Evolutionary conservation across 108 stramenopile genomes (phyloP).

Genomic region (Bacterosira constricta): DNA sequence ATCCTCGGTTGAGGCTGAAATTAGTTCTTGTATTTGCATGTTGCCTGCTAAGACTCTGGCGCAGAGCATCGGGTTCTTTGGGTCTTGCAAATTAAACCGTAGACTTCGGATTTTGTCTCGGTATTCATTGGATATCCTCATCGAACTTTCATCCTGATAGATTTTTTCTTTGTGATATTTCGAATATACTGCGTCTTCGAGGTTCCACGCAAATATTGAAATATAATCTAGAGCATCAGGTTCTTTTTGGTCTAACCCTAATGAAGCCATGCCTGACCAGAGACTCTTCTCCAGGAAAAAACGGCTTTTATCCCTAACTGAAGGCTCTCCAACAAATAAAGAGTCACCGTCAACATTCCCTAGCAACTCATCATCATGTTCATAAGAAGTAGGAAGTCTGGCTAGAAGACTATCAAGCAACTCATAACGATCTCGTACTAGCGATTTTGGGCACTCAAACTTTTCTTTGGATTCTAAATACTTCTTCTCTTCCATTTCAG

Average conservation of each 20-base stretch:
- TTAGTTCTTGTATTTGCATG: conserved; percentile 45
- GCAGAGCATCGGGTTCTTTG: conserved; percentile 65
- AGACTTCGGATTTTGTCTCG: conserved; percentile 60
- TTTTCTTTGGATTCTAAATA: conserved; percentile 15
- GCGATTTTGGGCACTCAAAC: conserved; percentile 27
- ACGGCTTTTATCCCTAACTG: conserved; percentile 56
- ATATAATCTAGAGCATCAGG: conserved; percentile 37
- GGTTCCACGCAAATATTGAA: conserved; percentile 63
- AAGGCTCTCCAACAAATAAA: conserved; percentile 11
- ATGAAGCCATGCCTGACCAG: conserved; percentile 44
- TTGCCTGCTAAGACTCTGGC: conserved; percentile 59
- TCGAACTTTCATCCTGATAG: too few species aligned
- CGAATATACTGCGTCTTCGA: conserved; percentile 62
- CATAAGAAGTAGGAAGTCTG: conserved; percentile 23
- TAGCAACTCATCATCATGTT: background rate
- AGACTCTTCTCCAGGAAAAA: conserved; percentile 50
- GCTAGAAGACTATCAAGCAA: conserved; percentile 59
- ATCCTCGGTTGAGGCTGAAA: conserved; percentile 64
- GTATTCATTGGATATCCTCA: conserved; percentile 43
- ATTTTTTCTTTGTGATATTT: conserved; percentile 29
- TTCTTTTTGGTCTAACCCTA: conserved; percentile 38
- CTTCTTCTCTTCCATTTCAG: conserved; percentile 2
- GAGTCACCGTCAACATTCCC: conserved; percentile 17
- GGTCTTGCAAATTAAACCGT: conserved; percentile 56
- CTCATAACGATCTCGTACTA: conserved; percentile 46